A percentile compares a stretch with the other conserved stretches of the same genome.
Conservation (phyloP, 768 basidiomycete species). For the Sporobolomyces pararoseus region DNA sequence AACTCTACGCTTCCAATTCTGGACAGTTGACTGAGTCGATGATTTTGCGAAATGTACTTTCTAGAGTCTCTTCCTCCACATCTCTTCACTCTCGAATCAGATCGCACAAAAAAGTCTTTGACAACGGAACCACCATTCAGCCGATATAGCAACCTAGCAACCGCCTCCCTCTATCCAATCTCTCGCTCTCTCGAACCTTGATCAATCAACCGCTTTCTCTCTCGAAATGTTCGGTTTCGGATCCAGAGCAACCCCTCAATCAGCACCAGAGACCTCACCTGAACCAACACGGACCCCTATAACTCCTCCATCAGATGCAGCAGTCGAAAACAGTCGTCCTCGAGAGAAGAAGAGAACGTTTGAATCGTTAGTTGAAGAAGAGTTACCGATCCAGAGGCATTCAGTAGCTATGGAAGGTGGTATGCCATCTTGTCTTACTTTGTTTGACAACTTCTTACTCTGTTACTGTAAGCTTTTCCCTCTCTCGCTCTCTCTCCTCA, state of each 20-base stretch:
- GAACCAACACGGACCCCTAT: neutral
- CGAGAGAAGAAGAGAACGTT: slow-evolving; percentile 32
- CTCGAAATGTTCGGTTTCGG: slow-evolving; percentile 12
- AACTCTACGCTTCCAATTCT: no score
- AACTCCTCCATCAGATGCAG: neutral
- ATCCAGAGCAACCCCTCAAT: neutral
- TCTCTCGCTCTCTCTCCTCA: neutral
- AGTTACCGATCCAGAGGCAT: slow-evolving; percentile 43
- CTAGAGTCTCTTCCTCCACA: no score
- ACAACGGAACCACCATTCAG: no score
- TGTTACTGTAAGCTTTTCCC: slow-evolving; percentile 49
- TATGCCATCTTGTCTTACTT: slow-evolving; percentile 42
- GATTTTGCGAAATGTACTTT: no score
- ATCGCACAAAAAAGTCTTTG: no score
- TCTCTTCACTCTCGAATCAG: no score
- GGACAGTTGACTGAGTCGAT: no score
- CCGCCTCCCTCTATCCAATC: no score
- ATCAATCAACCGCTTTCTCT: no score
- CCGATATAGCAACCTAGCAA: no score
- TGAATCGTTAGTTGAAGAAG: slow-evolving; percentile 41
- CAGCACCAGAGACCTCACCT: neutral
- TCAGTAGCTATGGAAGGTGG: slow-evolving; percentile 44
- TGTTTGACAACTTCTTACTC: slow-evolving; percentile 51
- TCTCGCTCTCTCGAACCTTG: neutral
- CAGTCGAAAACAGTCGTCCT: neutral